Evolutionary conservation across 441 rosid genomes (phyloP), one percentile per base, ranked within the genome.

Genomic region (Pelargonium citronellum): DNA sequence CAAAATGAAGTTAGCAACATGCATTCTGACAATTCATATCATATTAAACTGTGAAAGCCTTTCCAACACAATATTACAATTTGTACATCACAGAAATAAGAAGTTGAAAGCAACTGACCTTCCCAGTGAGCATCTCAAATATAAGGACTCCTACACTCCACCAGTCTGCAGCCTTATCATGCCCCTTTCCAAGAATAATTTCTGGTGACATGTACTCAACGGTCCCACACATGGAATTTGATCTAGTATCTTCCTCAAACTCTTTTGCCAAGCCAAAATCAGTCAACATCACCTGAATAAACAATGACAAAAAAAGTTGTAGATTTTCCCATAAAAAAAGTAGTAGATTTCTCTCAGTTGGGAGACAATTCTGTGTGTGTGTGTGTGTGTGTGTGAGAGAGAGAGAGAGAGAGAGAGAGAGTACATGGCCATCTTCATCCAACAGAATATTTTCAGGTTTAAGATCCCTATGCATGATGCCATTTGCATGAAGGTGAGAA

Each of bases 161-260:
- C 97, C 99, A 91, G 73, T 94, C 99, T 6, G 99, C 94, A 68
- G 96, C 88, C 76, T 95, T 91, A 77, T 95, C 88, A 82, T 91
- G 97, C 37, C 97, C 99, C 68, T 81, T 92, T 19, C 99, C 99
- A 10, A 78, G 82, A 74, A 95, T 76, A 64, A 95, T 89, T 79
- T 95, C 99, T 53, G 99, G 96, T 57, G 99, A 79, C 97, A 91
- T 92, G 72, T 95, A 95, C 83, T 95, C 99, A 1, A 89, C 82
- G 8, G 97, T 92, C 77, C 97, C 99, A 67, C 92, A 87, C 85
- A 95, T 73, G 1, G 99, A 91, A 84, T 91, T 92, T 67, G 99
- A 90, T 81, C 97, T 86, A 19, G 79, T 86, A 77, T 86, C 90
- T 77, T 91, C 91, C 15, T 88, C 91, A 77, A 95, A 83, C 75